Evolutionary conservation across 2,329 filamentous ascomycete species (phyloP).

Genomic region (Fusarium acutatum): DNA sequence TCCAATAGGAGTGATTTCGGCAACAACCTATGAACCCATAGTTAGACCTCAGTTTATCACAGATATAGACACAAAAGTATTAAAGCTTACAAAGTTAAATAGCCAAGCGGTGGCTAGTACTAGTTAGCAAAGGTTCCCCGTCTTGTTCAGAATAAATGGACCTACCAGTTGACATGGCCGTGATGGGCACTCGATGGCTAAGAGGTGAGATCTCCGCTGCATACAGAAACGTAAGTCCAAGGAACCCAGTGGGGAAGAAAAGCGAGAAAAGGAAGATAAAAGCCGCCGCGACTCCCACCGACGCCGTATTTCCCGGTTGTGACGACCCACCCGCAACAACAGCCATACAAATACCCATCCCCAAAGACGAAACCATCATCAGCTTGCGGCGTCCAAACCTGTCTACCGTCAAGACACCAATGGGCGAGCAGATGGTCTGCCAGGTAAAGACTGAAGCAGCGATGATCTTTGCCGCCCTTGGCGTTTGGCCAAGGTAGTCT

Average conservation of each 20-base stretch:
- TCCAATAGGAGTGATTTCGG: slow-evolving; percentile 1
- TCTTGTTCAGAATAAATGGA: background rate
- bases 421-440: background rate
- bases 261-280: slow-evolving; percentile 3
- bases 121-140: background rate
- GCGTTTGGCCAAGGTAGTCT: background rate
- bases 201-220: slow-evolving; percentile 4
- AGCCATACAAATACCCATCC: slow-evolving; percentile 1
- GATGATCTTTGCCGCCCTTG: background rate
- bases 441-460: background rate
- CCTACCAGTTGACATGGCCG: slow-evolving; percentile 1
- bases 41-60: background rate
- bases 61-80: background rate
- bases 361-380: background rate
- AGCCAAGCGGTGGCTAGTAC: background rate
- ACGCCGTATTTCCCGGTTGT: background rate
- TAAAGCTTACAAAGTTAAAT: background rate
- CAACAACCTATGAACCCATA: background rate
- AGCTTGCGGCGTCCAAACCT: background rate
- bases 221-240: background rate
- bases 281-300: background rate
- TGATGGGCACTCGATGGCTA: background rate
- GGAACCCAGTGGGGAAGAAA: background rate
- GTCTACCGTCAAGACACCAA: background rate
- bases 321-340: background rate